Percentiles rank a stretch among this genome's conserved stretches.
Conservation (phyloP, 2,329 filamentous ascomycete species). For the Chaetomiaceae sp. region DNA sequence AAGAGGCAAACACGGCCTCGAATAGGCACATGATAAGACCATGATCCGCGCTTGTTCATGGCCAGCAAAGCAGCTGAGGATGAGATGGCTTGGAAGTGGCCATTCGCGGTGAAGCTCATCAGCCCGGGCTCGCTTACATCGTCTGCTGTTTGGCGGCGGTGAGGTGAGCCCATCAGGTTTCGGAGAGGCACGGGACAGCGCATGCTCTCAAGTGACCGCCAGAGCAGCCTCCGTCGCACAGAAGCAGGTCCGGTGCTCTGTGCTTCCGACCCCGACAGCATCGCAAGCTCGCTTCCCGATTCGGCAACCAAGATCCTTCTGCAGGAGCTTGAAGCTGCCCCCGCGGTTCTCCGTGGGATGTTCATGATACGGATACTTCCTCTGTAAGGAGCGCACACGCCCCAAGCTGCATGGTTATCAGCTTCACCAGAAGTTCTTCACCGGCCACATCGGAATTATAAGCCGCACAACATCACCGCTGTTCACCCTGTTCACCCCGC, state of each 20-base stretch:
- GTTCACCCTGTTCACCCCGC: neutral
- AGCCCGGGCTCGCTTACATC: constrained; percentile 1
- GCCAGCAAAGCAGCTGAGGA: neutral
- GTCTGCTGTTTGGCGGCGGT: constrained; percentile 11
- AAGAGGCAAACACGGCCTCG: constrained; percentile 13
- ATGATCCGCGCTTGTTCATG: constrained; percentile 11
- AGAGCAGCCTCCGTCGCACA: neutral
- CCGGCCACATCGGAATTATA: constrained; percentile 1
- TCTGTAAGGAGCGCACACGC: neutral
- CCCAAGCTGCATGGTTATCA: neutral
- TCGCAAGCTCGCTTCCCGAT: constrained; percentile 6
- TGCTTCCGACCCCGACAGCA: constrained; percentile 3
- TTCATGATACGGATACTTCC: too few species aligned
- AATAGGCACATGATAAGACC: constrained; percentile 20
- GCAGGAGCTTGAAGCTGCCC: constrained; percentile 1
- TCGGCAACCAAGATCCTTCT: constrained; percentile 7
- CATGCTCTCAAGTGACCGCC: constrained; percentile 4
- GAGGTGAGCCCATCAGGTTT: neutral
- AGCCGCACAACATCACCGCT: neutral
- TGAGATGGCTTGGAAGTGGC: neutral
- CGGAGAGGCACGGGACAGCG: neutral
- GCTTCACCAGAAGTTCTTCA: neutral
- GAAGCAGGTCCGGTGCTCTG: neutral
- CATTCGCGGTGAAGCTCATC: constrained; percentile 6
- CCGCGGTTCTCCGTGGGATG: neutral